Evolutionary conservation across 345 rosid species (phyloP).

Genomic region (Nasturtium officinale): DNA sequence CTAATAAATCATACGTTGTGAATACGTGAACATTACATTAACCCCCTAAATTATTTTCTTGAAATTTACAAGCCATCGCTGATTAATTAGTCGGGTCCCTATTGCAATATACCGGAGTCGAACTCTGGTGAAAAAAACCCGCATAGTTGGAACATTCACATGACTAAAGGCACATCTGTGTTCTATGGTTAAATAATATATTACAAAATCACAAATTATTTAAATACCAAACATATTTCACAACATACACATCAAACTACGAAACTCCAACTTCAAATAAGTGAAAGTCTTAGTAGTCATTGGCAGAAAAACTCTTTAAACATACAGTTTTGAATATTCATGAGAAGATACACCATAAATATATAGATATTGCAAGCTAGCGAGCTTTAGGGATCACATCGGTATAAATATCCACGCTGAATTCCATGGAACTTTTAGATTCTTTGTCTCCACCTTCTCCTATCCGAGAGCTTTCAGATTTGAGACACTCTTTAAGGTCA

Average conservation of each 20-base stretch:
- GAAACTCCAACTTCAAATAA: not conserved
- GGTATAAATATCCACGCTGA: not conserved
- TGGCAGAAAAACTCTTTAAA: not conserved
- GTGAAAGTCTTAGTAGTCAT: not conserved
- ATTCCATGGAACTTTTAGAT: slow-evolving; percentile 11
- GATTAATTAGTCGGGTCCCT: too few species aligned
- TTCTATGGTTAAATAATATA: too few species aligned
- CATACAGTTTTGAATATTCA: not conserved
- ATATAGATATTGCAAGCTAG: too few species aligned
- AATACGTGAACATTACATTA: too few species aligned
- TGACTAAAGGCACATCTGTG: too few species aligned
- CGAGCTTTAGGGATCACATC: slow-evolving; percentile 33
- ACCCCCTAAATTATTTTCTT: too few species aligned
- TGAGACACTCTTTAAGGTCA: slow-evolving; percentile 34
- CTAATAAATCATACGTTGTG: too few species aligned
- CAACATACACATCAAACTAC: not conserved
- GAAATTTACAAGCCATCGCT: too few species aligned
- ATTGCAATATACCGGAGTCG: too few species aligned
- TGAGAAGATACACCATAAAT: not conserved
- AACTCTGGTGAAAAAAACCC: too few species aligned
- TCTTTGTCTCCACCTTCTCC: slow-evolving; percentile 12
- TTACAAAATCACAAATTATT: too few species aligned
- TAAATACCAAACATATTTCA: not conserved
- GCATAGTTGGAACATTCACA: too few species aligned
- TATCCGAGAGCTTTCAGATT: slow-evolving; percentile 21